Evolutionary conservation across 257 asterid species (phyloP).

Genomic region (Rehmannia glutinosa): DNA sequence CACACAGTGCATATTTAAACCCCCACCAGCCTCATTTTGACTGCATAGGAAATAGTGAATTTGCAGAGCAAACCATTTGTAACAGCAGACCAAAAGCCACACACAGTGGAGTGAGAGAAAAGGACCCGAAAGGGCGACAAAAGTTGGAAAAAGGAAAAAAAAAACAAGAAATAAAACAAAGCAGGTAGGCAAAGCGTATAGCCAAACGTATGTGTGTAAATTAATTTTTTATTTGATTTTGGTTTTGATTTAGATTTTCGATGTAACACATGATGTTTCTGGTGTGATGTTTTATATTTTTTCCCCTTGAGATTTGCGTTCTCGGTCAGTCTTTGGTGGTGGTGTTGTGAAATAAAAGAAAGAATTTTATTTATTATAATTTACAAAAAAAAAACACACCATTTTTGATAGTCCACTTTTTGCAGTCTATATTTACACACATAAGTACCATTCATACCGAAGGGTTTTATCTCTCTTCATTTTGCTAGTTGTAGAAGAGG

Average conservation of each 20-base stretch:
- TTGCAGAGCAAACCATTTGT: not conserved
- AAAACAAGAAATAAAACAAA: conserved; percentile 16
- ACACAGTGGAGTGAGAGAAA: not conserved
- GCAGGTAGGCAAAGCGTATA: conserved; percentile 20
- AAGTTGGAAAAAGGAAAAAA: not conserved
- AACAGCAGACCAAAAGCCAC: conserved; percentile 13
- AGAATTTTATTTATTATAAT: not conserved
- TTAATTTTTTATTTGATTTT: not conserved
- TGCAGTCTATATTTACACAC: conserved; percentile 29
- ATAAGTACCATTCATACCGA: not conserved
- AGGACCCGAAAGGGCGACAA: not conserved
- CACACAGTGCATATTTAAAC: not conserved
- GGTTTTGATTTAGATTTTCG: conserved; percentile 20
- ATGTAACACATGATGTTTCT: conserved; percentile 17
- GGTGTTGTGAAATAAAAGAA: conserved; percentile 21
- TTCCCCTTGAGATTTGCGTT: conserved; percentile 45
- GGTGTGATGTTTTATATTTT: not conserved
- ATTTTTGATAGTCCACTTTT: conserved; percentile 10
- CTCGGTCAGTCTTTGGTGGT: conserved; percentile 20
- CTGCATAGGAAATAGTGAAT: conserved; percentile 37
- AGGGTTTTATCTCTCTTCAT: conserved; percentile 4
- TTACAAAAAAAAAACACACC: not conserved
- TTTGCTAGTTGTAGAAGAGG: not conserved
- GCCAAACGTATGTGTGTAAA: conserved; percentile 11
- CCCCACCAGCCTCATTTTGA: conserved; percentile 26